These are phyloP conservation scores for Glonium stellatum DNA, from an alignment of 495 filamentous ascomycete genomes.

Conservation along the genomic window DNA sequence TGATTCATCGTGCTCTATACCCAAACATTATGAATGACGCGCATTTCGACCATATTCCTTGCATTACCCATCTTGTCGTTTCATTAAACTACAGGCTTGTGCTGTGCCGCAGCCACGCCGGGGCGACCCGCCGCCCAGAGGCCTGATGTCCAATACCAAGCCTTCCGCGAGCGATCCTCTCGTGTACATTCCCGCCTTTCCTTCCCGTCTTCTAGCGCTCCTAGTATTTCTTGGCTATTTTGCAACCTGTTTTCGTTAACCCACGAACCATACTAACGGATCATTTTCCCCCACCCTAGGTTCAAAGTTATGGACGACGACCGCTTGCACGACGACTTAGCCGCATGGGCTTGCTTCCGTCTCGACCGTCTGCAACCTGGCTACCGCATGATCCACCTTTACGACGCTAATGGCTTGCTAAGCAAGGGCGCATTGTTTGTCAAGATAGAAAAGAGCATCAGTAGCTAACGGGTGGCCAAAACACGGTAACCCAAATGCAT, in stretches of 20 bases:
- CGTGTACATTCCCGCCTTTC: constrained; percentile 5
- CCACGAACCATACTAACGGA: not conserved
- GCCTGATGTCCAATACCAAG: not conserved
- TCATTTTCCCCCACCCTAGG: constrained; percentile 37
- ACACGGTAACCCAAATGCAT: not conserved
- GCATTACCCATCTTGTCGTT: not conserved
- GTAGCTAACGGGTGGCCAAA: not conserved
- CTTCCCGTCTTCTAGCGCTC: not conserved
- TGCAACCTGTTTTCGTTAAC: not conserved
- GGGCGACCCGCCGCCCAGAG: not conserved
- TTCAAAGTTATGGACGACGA: constrained; percentile 84
- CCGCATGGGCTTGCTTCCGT: constrained; percentile 81
- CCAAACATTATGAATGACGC: constrained; percentile 1
- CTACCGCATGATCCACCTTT: constrained; percentile 67
- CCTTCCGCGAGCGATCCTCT: constrained; percentile 5
- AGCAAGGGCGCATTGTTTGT: constrained; percentile 63
- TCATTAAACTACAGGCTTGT: not conserved
- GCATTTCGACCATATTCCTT: not conserved
- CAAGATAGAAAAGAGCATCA: constrained; percentile 50
- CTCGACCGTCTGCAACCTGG: constrained; percentile 71
- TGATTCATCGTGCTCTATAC: not conserved
- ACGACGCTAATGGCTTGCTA: constrained; percentile 55
- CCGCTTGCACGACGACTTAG: constrained; percentile 61
- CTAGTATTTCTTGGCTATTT: not conserved
- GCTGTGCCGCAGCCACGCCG: not conserved